A percentile compares a stretch with the other conserved stretches of the same genome.
These are phyloP conservation scores for Pythium utonaiense DNA, from an alignment of 352 stramenopile genomes.

Conservation along the genomic window DNA sequence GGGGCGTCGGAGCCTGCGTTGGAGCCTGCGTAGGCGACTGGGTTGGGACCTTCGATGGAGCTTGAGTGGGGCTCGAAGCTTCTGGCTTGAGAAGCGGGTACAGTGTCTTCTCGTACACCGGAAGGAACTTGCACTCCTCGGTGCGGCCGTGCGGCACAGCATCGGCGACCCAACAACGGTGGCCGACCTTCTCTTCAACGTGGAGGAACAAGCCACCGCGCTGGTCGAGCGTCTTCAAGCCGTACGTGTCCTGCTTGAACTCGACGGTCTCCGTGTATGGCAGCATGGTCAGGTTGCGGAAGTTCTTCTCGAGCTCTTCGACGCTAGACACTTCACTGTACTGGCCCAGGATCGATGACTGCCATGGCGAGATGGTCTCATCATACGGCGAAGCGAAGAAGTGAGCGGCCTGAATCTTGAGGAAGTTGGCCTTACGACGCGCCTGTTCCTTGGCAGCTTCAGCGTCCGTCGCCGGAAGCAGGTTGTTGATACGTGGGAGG, in stretches of 20 bases:
- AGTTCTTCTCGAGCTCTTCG: constrained; percentile 30
- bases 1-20: no score
- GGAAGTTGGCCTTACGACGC: constrained; percentile 34
- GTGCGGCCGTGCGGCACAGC: background rate
- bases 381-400: constrained; percentile 36
- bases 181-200: constrained; percentile 23
- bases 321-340: constrained; percentile 28
- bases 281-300: constrained; percentile 29
- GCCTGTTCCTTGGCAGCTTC: constrained; percentile 7
- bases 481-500: constrained; percentile 29
- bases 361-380: constrained; percentile 32
- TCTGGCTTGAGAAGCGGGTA: constrained; percentile 22
- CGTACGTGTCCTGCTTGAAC: constrained; percentile 39
- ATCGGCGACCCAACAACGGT: constrained; percentile 34
- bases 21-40: no score
- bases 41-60: no score
- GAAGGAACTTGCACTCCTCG: constrained; percentile 29
- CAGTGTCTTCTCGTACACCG: constrained; percentile 39
- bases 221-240: constrained; percentile 30
- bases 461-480: constrained; percentile 31
- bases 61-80: background rate
- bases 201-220: constrained; percentile 26
- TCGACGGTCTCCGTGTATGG: constrained; percentile 36
- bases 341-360: constrained; percentile 25
- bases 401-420: constrained; percentile 23